These are phyloP conservation scores for Aspergillus tubingensis DNA, from an alignment of 2,329 filamentous ascomycete species.

Conservation along the genomic window DNA sequence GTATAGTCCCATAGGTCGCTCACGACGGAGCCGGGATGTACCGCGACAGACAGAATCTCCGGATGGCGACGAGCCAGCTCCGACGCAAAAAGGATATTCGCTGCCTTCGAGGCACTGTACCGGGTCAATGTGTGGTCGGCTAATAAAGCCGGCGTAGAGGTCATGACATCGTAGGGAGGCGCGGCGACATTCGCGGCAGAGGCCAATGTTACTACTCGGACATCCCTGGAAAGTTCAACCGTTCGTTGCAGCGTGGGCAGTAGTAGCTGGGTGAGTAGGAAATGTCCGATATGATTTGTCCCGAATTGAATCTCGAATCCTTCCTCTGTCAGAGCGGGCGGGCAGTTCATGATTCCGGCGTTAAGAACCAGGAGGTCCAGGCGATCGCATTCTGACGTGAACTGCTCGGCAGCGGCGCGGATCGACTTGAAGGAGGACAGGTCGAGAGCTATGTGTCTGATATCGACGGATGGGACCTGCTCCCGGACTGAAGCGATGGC, in stretches of 20 bases:
- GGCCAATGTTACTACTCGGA: conserved; percentile 40
- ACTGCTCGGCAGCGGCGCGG: conserved; percentile 45
- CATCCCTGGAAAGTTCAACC: conserved; percentile 30
- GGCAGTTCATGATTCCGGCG: conserved; percentile 50
- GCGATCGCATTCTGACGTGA: conserved; percentile 43
- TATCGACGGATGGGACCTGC: conserved; percentile 35
- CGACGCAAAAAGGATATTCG: conserved; percentile 51
- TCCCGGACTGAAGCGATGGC: conserved; percentile 47
- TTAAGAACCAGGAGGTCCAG: conserved; percentile 51
- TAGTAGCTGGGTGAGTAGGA: conserved; percentile 47
- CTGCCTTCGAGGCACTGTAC: conserved; percentile 56
- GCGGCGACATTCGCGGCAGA: conserved; percentile 40
- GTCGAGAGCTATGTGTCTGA: conserved; percentile 52
- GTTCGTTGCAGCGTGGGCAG: conserved; percentile 45
- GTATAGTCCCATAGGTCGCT: conserved; percentile 43
- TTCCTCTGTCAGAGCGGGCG: conserved; percentile 39
- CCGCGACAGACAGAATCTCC: conserved; percentile 45
- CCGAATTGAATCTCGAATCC: conserved; percentile 50
- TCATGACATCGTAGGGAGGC: conserved; percentile 40
- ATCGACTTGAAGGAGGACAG: conserved; percentile 54
- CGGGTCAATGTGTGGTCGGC: conserved; percentile 44
- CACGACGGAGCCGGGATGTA: conserved; percentile 53
- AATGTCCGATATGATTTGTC: conserved; percentile 52
- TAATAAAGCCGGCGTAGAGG: conserved; percentile 39
- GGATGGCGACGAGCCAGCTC: conserved; percentile 51